Evolutionary conservation across 768 basidiomycete species (phyloP).

Genomic region (Cystofilobasidium capitatum): DNA sequence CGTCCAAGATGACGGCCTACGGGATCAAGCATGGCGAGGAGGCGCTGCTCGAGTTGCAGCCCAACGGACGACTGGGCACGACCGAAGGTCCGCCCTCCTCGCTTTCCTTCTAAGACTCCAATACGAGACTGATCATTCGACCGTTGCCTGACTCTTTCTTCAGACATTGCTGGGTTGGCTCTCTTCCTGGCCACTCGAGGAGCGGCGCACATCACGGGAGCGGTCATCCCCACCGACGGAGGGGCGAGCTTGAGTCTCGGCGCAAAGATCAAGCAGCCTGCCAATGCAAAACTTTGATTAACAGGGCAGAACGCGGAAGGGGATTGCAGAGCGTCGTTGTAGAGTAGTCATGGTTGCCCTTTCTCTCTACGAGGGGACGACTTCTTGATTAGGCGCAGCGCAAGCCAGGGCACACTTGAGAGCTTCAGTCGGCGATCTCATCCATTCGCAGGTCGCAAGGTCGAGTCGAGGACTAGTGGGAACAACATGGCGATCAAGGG

Average conservation of each 20-base stretch:
- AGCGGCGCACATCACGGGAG: conserved; percentile 62
- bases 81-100: conserved; percentile 42
- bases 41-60: conserved; percentile 44
- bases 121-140: neutral
- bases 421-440: too few species aligned
- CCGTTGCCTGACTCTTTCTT: neutral
- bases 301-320: too few species aligned
- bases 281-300: neutral
- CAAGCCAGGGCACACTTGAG: too few species aligned
- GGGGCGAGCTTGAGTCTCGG: conserved; percentile 39
- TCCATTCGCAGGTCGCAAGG: too few species aligned
- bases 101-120: neutral
- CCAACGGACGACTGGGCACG: conserved; percentile 45
- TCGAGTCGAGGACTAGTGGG: too few species aligned
- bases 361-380: too few species aligned
- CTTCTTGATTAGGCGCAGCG: too few species aligned
- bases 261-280: neutral
- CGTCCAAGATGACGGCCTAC: conserved; percentile 74
- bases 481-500: too few species aligned
- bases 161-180: conserved; percentile 60
- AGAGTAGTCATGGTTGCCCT: too few species aligned
- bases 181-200: conserved; percentile 64
- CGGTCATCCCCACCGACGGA: conserved; percentile 63
- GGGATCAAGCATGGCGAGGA: conserved; percentile 51
- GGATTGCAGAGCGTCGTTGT: too few species aligned